These are phyloP conservation scores for Phialophora chinensis DNA, from an alignment of 2,329 filamentous ascomycete species.

Conservation along the genomic window DNA sequence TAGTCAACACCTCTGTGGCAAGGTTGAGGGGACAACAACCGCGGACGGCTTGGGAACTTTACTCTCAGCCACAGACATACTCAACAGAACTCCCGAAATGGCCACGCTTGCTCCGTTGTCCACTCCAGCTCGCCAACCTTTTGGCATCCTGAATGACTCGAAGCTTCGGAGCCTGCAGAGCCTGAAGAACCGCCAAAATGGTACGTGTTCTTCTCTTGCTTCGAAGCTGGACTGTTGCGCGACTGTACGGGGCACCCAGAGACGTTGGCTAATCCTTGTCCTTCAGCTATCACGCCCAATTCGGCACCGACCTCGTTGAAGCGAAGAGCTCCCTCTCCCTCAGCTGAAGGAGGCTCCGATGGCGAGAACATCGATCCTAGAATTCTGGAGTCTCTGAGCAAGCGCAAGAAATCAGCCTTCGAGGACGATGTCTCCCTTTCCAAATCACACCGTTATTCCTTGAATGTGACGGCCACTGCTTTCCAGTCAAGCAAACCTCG, in stretches of 20 bases:
- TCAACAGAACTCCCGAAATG: slow-evolving; percentile 34
- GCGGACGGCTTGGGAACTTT: neutral
- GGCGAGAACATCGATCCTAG: slow-evolving; percentile 66
- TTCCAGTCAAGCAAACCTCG: slow-evolving; percentile 19
- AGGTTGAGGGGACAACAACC: neutral
- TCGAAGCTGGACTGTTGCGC: neutral
- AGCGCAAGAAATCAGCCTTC: slow-evolving; percentile 48
- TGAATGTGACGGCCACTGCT: slow-evolving; percentile 45
- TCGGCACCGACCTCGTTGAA: slow-evolving; percentile 51
- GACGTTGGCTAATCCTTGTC: slow-evolving; percentile 18
- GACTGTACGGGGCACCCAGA: neutral
- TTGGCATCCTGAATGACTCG: slow-evolving; percentile 43
- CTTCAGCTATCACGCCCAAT: slow-evolving; percentile 37
- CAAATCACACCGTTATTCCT: slow-evolving; percentile 59
- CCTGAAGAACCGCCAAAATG: slow-evolving; percentile 53
- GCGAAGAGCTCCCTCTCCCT: slow-evolving; percentile 52
- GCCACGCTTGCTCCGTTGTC: slow-evolving; percentile 41
- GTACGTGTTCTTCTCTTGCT: slow-evolving; percentile 46
- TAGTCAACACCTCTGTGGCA: neutral
- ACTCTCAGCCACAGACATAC: neutral
- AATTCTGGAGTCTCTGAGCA: slow-evolving; percentile 56
- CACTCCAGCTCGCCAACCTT: slow-evolving; percentile 43
- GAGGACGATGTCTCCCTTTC: slow-evolving; percentile 43
- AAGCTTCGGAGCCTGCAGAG: slow-evolving; percentile 43
- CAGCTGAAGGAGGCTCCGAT: slow-evolving; percentile 55